phyloP scores from a whole-genome alignment of 1,284 basidiomycete genomes.

The Cutaneotrichosporon arboriforme region DNA sequence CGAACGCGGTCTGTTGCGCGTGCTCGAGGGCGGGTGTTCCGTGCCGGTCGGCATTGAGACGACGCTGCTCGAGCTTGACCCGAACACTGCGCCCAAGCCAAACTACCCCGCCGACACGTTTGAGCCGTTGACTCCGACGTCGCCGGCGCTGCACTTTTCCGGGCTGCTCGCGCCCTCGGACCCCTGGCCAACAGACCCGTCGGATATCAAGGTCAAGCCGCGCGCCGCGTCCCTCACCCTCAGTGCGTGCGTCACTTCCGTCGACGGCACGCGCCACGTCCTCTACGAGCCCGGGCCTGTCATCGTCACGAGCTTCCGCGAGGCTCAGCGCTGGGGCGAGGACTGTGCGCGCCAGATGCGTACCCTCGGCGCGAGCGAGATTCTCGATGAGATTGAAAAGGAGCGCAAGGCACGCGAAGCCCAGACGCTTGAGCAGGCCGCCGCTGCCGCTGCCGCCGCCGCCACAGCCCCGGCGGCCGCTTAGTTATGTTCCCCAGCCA shows the following conservation, averaged over 20 bases:
- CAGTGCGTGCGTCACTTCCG: slow-evolving; percentile 71
- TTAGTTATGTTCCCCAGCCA: not conserved
- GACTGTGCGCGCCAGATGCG: slow-evolving; percentile 62
- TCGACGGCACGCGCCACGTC: slow-evolving; percentile 66
- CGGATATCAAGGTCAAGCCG: slow-evolving; percentile 21
- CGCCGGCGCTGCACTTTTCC: slow-evolving; percentile 42
- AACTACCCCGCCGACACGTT: slow-evolving; percentile 22
- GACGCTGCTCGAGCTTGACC: slow-evolving; percentile 33
- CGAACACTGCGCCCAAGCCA: not conserved
- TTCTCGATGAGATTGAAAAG: slow-evolving; percentile 69
- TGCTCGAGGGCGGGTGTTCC: slow-evolving; percentile 92
- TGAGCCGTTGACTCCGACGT: slow-evolving; percentile 15
- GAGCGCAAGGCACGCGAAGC: slow-evolving; percentile 59
- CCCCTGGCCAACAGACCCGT: slow-evolving; percentile 3
- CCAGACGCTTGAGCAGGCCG: slow-evolving; percentile 48
- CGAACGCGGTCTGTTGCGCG: slow-evolving; percentile 78
- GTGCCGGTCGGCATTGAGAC: slow-evolving; percentile 89
- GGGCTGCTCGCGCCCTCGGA: slow-evolving; percentile 35
- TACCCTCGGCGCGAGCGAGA: slow-evolving; percentile 63
- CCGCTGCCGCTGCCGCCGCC: not conserved
- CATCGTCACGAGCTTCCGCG: slow-evolving; percentile 54
- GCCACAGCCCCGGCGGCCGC: not conserved
- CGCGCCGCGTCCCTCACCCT: slow-evolving; percentile 55
- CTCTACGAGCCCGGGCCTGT: slow-evolving; percentile 58
- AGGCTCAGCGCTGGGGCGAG: slow-evolving; percentile 65